These are phyloP conservation scores for Metschnikowia reukaufii DNA, from an alignment of 805 yeast genomes.

Conservation along the genomic window DNA sequence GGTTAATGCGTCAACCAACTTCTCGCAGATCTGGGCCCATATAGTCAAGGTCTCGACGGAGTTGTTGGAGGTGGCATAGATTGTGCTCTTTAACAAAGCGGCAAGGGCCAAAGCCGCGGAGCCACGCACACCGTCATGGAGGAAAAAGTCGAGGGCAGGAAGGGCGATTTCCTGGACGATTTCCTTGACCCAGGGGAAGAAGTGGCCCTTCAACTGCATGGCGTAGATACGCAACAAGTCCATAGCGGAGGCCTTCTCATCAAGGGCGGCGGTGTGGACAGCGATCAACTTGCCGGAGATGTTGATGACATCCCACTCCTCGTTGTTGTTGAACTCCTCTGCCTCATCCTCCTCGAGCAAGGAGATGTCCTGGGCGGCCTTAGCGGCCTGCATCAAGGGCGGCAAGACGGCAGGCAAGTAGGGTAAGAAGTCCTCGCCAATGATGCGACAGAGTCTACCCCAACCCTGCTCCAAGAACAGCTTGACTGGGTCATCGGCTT, in stretches of 20 bases:
- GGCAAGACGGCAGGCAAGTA: constrained; percentile 83
- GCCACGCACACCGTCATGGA: constrained; percentile 92
- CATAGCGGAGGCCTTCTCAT: constrained; percentile 91
- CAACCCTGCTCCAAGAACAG: constrained; percentile 91
- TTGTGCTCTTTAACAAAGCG: constrained; percentile 63
- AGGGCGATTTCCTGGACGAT: constrained; percentile 75
- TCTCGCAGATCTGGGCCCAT: constrained; percentile 70
- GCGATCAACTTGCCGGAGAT: constrained; percentile 91
- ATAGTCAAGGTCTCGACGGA: constrained; percentile 61
- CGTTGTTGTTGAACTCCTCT: constrained; percentile 76
- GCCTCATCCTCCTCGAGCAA: constrained; percentile 86
- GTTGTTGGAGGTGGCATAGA: constrained; percentile 53
- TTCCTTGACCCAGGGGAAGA: constrained; percentile 79
- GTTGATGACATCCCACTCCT: constrained; percentile 94
- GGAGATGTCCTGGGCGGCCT: constrained; percentile 85
- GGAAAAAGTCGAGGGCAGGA: constrained; percentile 86
- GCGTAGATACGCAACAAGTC: constrained; percentile 85
- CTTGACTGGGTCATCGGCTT: constrained; percentile 84
- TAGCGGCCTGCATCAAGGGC: constrained; percentile 82
- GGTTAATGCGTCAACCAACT: constrained; percentile 64
- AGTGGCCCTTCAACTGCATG: constrained; percentile 74
- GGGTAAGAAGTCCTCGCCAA: constrained; percentile 85
- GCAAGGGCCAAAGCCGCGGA: constrained; percentile 88
- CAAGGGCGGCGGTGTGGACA: constrained; percentile 90
- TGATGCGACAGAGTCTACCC: constrained; percentile 87